Evolutionary conservation across 2,329 filamentous ascomycete species (phyloP).

Genomic region (Claviceps africana): DNA sequence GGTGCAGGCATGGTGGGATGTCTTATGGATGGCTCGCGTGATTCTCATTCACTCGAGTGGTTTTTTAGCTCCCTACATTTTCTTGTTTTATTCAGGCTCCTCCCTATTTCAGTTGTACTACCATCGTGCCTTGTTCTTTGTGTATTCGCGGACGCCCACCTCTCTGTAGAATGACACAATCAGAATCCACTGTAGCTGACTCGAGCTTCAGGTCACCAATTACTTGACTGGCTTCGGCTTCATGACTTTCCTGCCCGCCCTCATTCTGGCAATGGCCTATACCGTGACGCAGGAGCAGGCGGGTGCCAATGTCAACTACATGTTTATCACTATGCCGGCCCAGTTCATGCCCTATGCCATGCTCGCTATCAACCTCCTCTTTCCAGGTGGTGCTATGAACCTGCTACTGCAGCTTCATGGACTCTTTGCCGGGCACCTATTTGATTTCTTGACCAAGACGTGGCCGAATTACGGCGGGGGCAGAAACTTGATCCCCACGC

Average conservation of each 20-base stretch:
- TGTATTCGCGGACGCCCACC: not conserved
- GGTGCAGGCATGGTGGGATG: conserved; percentile 65
- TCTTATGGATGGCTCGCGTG: conserved; percentile 55
- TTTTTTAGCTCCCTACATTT: conserved; percentile 51
- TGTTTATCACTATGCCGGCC: conserved; percentile 70
- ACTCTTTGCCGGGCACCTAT: conserved; percentile 76
- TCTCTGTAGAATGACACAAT: not conserved
- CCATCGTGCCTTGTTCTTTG: not conserved
- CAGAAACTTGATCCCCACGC: conserved; percentile 60
- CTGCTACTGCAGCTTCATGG: conserved; percentile 58
- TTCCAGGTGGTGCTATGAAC: conserved; percentile 37
- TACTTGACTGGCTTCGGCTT: conserved; percentile 19
- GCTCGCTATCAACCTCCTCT: conserved; percentile 59
- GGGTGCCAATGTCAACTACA: conserved; percentile 60
- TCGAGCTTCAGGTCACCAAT: conserved; percentile 15
- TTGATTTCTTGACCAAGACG: conserved; percentile 76
- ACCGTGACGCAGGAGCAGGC: conserved; percentile 78
- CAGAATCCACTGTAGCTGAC: conserved; percentile 7
- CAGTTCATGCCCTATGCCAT: conserved; percentile 71
- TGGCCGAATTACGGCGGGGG: conserved; percentile 86
- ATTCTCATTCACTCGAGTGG: conserved; percentile 41
- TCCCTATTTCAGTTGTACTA: too few relatives aligned
- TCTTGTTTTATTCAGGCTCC: not conserved
- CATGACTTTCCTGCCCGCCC: conserved; percentile 41
- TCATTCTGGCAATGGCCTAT: conserved; percentile 70